Evolutionary conservation across 805 yeast genomes (phyloP), one percentile per base, ranked within the genome.

Genomic region (Yarrowia hollandica): DNA sequence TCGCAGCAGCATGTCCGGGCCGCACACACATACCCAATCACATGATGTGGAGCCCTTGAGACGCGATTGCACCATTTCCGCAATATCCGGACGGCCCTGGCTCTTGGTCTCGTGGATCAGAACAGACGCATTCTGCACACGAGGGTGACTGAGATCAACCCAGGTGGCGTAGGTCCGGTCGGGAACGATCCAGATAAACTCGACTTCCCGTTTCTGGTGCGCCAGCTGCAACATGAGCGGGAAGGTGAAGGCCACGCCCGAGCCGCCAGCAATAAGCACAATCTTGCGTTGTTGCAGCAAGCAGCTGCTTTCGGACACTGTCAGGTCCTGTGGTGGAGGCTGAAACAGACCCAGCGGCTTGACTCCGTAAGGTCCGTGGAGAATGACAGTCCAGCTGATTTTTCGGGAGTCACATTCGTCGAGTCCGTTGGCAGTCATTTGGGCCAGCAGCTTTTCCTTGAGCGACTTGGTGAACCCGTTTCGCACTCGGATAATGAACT

Each of bases 231-330:
- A 62, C 33, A 57, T 63, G 33, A 64, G 59, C 11, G 72, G 69
- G 57, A 61, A 69, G 16, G 71, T 66, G 59, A 65, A 69, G 3
- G 72, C 70, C 25, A 69, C 68, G 22, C 72, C 72, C 9, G 72
- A 68, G 10, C 72, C 72, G n/a, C 72, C 72, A 18, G 71, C 65
- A 23, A 69, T 64, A 14, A 69, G 66, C 37, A 69, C 59, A 28
- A 69, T 63, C 58, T 62, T 60, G 52, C 63, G 65, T 55, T 54
- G 62, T 19, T 26, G 62, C 31, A 62, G 48, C 60, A 41, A 66
- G 62, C 38, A 63, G 44, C 61, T 58, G 63, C 50, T 61, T 62
- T 15, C 61, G 54, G 58, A 2, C 2, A 14, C 19, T 22, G 41
- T 23, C 3, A 23, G 18, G 21, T 39, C 35, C 25, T 54, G 46